Conservation (phyloP, 805 yeast species). For the Naumovozyma dairenensis region DNA sequence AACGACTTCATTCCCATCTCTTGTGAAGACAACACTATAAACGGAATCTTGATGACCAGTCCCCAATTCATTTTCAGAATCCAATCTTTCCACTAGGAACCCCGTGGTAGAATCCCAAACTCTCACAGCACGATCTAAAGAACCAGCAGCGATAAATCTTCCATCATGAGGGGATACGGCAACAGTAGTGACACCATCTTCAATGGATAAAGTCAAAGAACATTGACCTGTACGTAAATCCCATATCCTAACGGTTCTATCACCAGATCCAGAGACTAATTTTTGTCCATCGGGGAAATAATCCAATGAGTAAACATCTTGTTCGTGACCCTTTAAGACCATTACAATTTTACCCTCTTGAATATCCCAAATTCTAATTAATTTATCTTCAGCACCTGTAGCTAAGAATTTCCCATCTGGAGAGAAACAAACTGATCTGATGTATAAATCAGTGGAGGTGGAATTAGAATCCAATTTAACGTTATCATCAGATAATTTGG, state of each 20-base stretch:
- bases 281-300: conserved; percentile 91
- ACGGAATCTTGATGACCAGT: conserved; percentile 96
- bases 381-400: conserved; percentile 85
- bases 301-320: conserved; percentile 91
- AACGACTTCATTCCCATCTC: conserved; percentile 83
- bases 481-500: conserved; percentile 75
- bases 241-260: conserved; percentile 94
- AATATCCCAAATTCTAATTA: conserved; percentile 94
- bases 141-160: conserved; percentile 88
- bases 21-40: conserved; percentile 87
- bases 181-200: conserved; percentile 97
- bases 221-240: conserved; percentile 83
- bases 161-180: conserved; percentile 91
- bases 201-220: conserved; percentile 77
- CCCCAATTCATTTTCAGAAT: conserved; percentile 76
- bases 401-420: conserved; percentile 92
- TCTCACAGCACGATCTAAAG: conserved; percentile 87
- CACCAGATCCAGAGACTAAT: conserved; percentile 93
- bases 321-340: conserved; percentile 89
- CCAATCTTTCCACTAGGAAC: conserved; percentile 82
- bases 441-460: conserved; percentile 60
- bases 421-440: conserved; percentile 90
- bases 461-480: conserved; percentile 23
- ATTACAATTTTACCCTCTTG: conserved; percentile 75
- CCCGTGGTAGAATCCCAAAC: conserved; percentile 96